These are phyloP conservation scores for Withania somnifera DNA, from an alignment of 305 asterid species.

Conservation along the genomic window DNA sequence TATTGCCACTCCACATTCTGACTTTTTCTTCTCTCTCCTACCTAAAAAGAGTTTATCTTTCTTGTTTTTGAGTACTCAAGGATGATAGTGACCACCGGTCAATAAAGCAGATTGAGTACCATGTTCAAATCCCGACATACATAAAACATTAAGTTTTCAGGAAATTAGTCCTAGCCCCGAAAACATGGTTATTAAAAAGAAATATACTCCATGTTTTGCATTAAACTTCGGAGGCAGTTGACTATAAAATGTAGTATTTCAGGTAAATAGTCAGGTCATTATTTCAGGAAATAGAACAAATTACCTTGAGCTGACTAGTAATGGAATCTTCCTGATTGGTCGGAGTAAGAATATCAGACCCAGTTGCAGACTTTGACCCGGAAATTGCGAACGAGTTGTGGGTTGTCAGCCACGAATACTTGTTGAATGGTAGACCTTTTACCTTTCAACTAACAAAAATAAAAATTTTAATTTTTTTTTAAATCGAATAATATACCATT, in stretches of 20 bases:
- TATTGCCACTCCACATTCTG: background rate
- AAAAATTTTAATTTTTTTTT: background rate
- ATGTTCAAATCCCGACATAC: too few species aligned
- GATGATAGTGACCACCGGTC: too few species aligned
- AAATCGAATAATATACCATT: background rate
- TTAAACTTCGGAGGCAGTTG: too few species aligned
- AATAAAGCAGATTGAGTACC: too few species aligned
- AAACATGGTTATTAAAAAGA: too few species aligned
- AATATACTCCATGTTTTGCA: too few species aligned
- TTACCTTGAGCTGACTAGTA: conserved; percentile 62
- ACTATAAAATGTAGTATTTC: too few species aligned
- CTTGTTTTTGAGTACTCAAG: too few species aligned
- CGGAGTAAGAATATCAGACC: conserved; percentile 61
- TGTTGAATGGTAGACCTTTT: conserved; percentile 68
- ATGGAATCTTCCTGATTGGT: conserved; percentile 80
- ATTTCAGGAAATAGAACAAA: background rate
- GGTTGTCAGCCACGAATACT: conserved; percentile 91
- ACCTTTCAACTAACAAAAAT: conserved; percentile 32
- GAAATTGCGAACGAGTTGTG: conserved; percentile 79
- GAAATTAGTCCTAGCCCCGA: too few species aligned
- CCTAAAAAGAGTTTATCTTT: background rate
- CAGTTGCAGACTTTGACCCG: conserved; percentile 50
- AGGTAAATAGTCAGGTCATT: background rate
- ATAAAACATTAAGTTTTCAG: too few species aligned
- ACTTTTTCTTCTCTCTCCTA: background rate